Percentiles rank a stretch among this genome's conserved stretches.
Evolutionary conservation across 2,329 filamentous ascomycete genomes (phyloP).

Genomic region (Lachnum nothofagi): DNA sequence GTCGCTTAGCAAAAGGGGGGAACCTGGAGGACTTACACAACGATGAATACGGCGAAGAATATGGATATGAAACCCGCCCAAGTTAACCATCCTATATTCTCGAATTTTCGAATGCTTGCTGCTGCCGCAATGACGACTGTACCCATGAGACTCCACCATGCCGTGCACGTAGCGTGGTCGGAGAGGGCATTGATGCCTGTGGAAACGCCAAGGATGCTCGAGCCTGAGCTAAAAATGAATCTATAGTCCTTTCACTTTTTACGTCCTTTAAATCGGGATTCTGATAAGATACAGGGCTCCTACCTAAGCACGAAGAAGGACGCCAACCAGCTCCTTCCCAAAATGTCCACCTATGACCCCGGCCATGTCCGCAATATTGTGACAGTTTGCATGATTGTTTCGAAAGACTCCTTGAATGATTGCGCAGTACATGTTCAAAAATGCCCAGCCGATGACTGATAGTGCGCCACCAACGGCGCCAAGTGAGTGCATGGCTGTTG

Average conservation of each 20-base stretch:
- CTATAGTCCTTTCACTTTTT: too few species aligned
- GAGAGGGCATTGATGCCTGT: slow-evolving; percentile 57
- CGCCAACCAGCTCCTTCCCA: slow-evolving; percentile 50
- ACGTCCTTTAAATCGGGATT: too few species aligned
- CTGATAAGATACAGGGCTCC: too few species aligned
- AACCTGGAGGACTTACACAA: too few species aligned
- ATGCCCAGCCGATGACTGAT: slow-evolving; percentile 38
- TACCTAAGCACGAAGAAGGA: too few species aligned
- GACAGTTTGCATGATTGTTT: slow-evolving; percentile 46
- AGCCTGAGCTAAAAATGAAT: slow-evolving; percentile 51
- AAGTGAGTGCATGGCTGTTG: slow-evolving; percentile 39
- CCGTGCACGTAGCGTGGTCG: slow-evolving; percentile 53
- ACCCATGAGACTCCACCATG: slow-evolving; percentile 51
- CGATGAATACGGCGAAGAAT: slow-evolving; percentile 52
- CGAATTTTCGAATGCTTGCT: slow-evolving; percentile 53
- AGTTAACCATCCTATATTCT: slow-evolving; percentile 57
- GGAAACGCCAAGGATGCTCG: slow-evolving; percentile 55
- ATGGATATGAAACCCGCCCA: slow-evolving; percentile 57
- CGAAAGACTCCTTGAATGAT: slow-evolving; percentile 48
- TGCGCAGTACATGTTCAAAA: slow-evolving; percentile 38
- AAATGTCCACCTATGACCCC: slow-evolving; percentile 48
- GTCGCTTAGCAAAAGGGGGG: too few species aligned
- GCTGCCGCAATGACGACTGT: slow-evolving; percentile 44
- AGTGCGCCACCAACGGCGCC: slow-evolving; percentile 41
- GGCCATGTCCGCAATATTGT: slow-evolving; percentile 55